Evolutionary conservation across 306 rosid species (phyloP).

Genomic region (Oxytropis ochrocephala): DNA sequence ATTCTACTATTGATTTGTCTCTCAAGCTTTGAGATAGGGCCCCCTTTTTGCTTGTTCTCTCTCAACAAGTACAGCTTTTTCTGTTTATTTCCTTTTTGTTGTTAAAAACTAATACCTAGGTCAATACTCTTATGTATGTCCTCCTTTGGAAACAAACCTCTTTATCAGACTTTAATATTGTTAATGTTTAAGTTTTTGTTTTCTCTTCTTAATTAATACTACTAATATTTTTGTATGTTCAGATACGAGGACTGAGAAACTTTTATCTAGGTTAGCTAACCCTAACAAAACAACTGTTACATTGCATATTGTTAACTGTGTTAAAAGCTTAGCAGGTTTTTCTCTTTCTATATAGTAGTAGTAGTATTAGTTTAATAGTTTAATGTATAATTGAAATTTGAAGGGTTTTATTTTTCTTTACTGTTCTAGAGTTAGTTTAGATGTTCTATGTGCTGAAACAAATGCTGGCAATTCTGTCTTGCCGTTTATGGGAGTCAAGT

Average conservation of each 20-base stretch:
- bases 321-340: background rate
- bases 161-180: background rate
- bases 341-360: background rate
- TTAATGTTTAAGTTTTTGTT: background rate
- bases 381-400: background rate
- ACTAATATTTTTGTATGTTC: background rate
- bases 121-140: constrained; percentile 14
- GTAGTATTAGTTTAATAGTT: background rate
- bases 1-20: constrained; percentile 61
- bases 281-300: constrained; percentile 24
- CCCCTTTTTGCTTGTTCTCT: background rate
- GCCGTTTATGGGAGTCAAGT: constrained; percentile 42
- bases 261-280: background rate
- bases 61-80: constrained; percentile 17
- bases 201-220: too few species aligned
- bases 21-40: constrained; percentile 53
- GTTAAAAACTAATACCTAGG: constrained; percentile 13
- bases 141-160: constrained; percentile 21
- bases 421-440: constrained; percentile 45
- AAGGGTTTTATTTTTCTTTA: constrained; percentile 12
- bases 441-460: constrained; percentile 62
- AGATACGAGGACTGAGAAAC: background rate
- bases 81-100: constrained; percentile 32
- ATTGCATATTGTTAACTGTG: background rate
- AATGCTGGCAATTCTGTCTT: constrained; percentile 45